Evolutionary conservation across 768 basidiomycete species (phyloP), one percentile per base, ranked within the genome.

Genomic region (Mycena leptocephala): DNA sequence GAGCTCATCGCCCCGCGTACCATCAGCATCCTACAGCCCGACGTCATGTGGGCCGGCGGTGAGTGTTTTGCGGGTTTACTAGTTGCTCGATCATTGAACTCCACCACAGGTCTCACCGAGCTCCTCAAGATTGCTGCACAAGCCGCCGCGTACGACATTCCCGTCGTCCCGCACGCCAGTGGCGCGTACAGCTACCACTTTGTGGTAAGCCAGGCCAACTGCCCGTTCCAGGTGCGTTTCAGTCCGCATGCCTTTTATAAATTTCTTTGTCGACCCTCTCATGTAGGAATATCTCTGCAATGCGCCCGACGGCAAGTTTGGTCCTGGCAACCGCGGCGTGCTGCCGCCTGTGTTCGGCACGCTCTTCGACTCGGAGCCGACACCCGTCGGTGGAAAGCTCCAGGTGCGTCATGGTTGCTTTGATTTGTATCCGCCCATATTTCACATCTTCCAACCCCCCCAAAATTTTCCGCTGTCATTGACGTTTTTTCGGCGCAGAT

Each of bases 121-220:
- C 71, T 86, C 1, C 78, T 85, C 61, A 83, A 84, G 73, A 82
- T 85, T 67, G 79, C 79, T 62, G 82, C 84, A 0, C 84, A 86
- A 78, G 87, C 87, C 2, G 82, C 85, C 3, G 87, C 87, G 18
- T 88, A 90, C 78, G 88, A 90, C 77, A 87, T 89, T 58, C 87
- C 87, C 30, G 87, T 89, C 56, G 87, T 89, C 22, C 88, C 88
- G 9, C 88, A 89, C 79, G 89, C 88, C 37, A 86, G 85, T 16
- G 88, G 89, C 14, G 86, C 87, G 30, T 90, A 90, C 82, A 87
- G 84, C 58, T 88, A 88, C 82, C 86, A 87, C 74, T 87, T 87
- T 43, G 87, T 87, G 79, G 85, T 88, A 79, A 83, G 84, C 20
- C 88, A 89, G 80, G 79, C 79, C 5, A 83, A 82, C 48, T 80